Evolutionary conservation across 208 protist genomes (phyloP), one percentile per base, ranked within the genome.

Genomic region (Trypanosomatidae sp.): DNA sequence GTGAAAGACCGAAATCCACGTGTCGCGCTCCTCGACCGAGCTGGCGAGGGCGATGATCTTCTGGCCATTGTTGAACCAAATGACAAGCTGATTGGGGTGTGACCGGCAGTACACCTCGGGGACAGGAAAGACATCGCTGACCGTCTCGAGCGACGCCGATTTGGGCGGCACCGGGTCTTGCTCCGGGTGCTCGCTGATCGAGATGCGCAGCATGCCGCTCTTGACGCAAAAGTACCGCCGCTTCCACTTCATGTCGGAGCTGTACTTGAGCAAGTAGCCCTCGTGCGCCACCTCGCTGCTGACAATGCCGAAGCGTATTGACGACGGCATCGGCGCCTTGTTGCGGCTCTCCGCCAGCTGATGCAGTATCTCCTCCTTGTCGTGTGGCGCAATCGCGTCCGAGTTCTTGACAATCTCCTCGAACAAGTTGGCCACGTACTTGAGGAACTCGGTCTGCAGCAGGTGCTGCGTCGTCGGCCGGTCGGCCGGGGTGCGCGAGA

Each of bases 381-480:
- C 75, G n/a, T 18, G 27, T 4, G 67, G 45, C 8, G 60, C 46
- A 44, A 90, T 90, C 8, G 64, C 76, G 24, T 77, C 66, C 6
- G 81, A 90, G 53, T 83, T 81, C 26, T 60, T 71, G 22, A 90
- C 80, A 54, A 90, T 90, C 39, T 90, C 75, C 52, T 86, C 70
- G 43, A 90, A 90, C 37, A 90, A 63, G 54, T 85, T 90, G n/a
- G 72, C 74, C 24, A 90, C 80, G 56, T 90, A 90, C 61, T 90
- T 90, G 52, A 90, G 57, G 37, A 90, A 85, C 41, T 90, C 75
- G 2, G 80, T 90, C 23, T 79, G 55, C 3, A 90, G 61, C 28
- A 90, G 48, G 58, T 87, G 73, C 48, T 63, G 62, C 26, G 73
- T 84, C 15, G 72, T 85, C 1, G 81, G 81, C 6, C 81, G 76